Percentiles rank a stretch among this genome's conserved stretches.
Evolutionary conservation across 257 asterid genomes (phyloP).

Genomic region (Solanum bukasovii): DNA sequence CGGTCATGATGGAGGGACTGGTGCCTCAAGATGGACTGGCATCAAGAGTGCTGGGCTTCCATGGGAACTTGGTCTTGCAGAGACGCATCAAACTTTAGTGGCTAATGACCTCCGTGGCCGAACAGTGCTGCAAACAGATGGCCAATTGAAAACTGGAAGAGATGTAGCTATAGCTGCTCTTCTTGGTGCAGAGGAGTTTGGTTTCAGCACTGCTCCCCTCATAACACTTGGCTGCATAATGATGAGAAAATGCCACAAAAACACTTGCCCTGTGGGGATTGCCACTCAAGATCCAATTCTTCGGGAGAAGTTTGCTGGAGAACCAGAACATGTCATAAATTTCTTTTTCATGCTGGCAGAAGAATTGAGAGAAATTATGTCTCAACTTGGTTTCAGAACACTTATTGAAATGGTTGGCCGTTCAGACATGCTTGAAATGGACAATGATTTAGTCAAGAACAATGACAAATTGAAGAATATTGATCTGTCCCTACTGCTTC

Average conservation of each 20-base stretch:
- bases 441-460: slow-evolving; percentile 50
- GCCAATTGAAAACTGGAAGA: slow-evolving; percentile 95
- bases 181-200: slow-evolving; percentile 99
- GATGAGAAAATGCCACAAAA: slow-evolving; percentile 99
- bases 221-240: slow-evolving; percentile 95
- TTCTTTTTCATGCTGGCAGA: slow-evolving; percentile 98
- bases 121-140: slow-evolving; percentile 89
- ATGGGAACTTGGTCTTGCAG: slow-evolving; percentile 99
- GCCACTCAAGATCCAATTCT: slow-evolving; percentile 99
- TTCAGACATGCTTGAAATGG: slow-evolving; percentile 88
- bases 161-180: slow-evolving; percentile 97
- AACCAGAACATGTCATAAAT: slow-evolving; percentile 94
- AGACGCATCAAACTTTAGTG: slow-evolving; percentile 96
- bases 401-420: slow-evolving; percentile 93
- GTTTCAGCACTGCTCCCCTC: slow-evolving; percentile 98
- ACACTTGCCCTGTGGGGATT: slow-evolving; percentile 98
- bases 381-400: slow-evolving; percentile 78
- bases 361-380: slow-evolving; percentile 92
- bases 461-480: slow-evolving; percentile 85
- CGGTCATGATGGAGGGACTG: slow-evolving; percentile 99
- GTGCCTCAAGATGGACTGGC: slow-evolving; percentile 99
- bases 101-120: slow-evolving; percentile 99
- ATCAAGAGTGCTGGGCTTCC: slow-evolving; percentile 98
- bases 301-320: slow-evolving; percentile 91
- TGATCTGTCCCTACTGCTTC: slow-evolving; percentile 80